Percentiles rank a stretch among this genome's conserved stretches.
Conservation (phyloP, 1,139 yeast genomes). For the Debaryomycetaceae sp. region DNA sequence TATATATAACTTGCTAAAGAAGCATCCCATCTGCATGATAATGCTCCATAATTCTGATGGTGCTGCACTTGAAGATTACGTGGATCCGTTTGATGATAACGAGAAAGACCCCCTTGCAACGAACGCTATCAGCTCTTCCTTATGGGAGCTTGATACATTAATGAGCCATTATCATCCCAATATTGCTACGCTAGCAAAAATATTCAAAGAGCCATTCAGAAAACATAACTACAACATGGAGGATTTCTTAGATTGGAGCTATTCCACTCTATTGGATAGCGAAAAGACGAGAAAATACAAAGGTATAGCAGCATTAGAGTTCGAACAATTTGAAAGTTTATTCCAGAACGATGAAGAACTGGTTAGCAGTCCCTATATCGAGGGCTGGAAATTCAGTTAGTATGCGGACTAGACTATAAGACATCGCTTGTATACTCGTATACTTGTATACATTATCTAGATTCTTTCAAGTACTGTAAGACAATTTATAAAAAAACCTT, state of each 20-base stretch:
- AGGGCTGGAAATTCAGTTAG: constrained; percentile 20
- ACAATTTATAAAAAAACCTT: neutral
- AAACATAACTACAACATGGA: constrained; percentile 86
- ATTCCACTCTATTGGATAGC: constrained; percentile 66
- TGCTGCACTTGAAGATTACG: constrained; percentile 25
- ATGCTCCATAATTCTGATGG: constrained; percentile 59
- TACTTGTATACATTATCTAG: no score
- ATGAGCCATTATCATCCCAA: constrained; percentile 94
- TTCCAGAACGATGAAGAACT: constrained; percentile 19
- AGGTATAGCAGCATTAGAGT: constrained; percentile 75
- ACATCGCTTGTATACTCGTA: neutral
- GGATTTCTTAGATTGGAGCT: constrained; percentile 92
- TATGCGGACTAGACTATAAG: neutral
- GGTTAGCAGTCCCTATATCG: neutral
- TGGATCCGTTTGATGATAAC: constrained; percentile 63
- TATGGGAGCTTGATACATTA: constrained; percentile 87
- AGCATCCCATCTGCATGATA: constrained; percentile 92
- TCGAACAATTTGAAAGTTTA: constrained; percentile 52
- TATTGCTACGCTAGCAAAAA: constrained; percentile 85
- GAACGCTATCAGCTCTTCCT: constrained; percentile 75
- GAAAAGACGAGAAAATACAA: constrained; percentile 71
- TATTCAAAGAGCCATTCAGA: constrained; percentile 84
- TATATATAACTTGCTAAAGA: constrained; percentile 79
- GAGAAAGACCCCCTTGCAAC: constrained; percentile 77
- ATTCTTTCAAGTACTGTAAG: no score